Evolutionary conservation across 1,284 basidiomycete genomes (phyloP).

Genomic region (Ustilago sp.): DNA sequence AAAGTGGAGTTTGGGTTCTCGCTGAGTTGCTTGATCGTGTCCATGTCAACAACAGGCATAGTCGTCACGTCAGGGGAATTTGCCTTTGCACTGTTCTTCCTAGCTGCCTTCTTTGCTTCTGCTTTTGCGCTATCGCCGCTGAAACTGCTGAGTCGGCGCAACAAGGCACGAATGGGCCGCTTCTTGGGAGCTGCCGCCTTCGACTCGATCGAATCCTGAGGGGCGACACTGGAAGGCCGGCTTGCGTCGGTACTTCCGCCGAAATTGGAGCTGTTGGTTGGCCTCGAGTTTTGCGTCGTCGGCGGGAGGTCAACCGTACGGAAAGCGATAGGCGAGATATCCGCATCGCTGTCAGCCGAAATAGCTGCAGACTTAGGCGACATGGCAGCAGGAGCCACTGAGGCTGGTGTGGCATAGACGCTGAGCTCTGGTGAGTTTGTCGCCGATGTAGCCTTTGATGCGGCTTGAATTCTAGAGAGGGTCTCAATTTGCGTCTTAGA

Average conservation of each 20-base stretch:
- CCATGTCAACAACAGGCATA: slow-evolving; percentile 45
- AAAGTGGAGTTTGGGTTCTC: slow-evolving; percentile 8
- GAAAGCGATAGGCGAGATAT: slow-evolving; percentile 42
- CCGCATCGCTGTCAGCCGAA: slow-evolving; percentile 35
- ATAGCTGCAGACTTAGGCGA: slow-evolving; percentile 40
- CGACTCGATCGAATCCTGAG: slow-evolving; percentile 11
- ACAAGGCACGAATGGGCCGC: slow-evolving; percentile 22
- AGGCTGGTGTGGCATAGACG: slow-evolving; percentile 24
- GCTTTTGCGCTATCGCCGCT: slow-evolving; percentile 23
- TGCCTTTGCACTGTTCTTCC: slow-evolving; percentile 26
- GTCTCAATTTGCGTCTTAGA: slow-evolving; percentile 23
- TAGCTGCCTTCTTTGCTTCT: slow-evolving; percentile 9
- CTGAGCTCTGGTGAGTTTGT: slow-evolving; percentile 17
- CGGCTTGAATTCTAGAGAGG: background rate
- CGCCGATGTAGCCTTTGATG: slow-evolving; percentile 6
- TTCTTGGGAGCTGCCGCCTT: slow-evolving; percentile 17
- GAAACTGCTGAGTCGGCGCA: slow-evolving; percentile 55
- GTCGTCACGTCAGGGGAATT: slow-evolving; percentile 35
- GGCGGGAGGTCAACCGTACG: slow-evolving; percentile 25
- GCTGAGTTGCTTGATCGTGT: slow-evolving; percentile 33
- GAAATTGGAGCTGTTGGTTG: slow-evolving; percentile 10
- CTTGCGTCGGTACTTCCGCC: slow-evolving; percentile 21
- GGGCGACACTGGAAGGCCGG: slow-evolving; percentile 25
- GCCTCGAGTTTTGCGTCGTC: slow-evolving; percentile 11
- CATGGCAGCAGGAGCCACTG: slow-evolving; percentile 15